Evolutionary conservation across 352 stramenopile species (phyloP), one percentile per base, ranked within the genome.

Genomic region (Halophytophthora batemanensis): DNA sequence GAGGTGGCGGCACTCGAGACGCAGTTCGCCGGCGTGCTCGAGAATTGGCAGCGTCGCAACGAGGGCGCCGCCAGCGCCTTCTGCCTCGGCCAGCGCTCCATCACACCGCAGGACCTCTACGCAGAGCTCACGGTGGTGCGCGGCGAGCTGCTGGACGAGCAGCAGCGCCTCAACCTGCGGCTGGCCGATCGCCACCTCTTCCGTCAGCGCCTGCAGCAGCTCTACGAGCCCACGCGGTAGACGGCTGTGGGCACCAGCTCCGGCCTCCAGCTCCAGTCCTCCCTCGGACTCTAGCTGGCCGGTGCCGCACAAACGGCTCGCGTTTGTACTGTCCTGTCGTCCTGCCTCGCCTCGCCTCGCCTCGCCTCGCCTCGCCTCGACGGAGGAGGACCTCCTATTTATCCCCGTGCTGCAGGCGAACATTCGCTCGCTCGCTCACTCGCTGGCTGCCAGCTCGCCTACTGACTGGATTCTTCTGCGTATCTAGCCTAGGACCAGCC

Each of bases 141-240:
- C 44, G 51, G 62, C 38, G 64, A 55, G 33, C 62, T 76, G 17
- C 35, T 76, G n/a, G 66, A 76, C 29, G 66, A 76, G 51, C 66
- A 76, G 52, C 66, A 72, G 45, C 62, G 46, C 31, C 52, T 76
- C 15, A 76, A 70, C 45, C 45, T 76, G 48, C 63, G 66, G 1
- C 55, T 76, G 22, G 62, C 66, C 1, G 66, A 75, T 45, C 66
- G 66, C 44, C 61, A 72, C 22, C 66, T 72, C 40, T 76, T 76
- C 38, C 66, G 66, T 18, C 66, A 76, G 50, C 55, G 66, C 1
- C 56, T 76, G 35, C 62, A 72, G 48, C 66, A 76, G 50, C 66
- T 76, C 37, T 76, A 76, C 49, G 66, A 76, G 38, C 66, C 66
- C 44, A 61, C 66, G 36, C 50, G 39, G 35, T 76, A 52, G 72